A percentile compares a stretch with the other conserved stretches of the same genome.
Conservation (phyloP, 371 early-diverging fungal genomes). For the Mortierella sp. region DNA sequence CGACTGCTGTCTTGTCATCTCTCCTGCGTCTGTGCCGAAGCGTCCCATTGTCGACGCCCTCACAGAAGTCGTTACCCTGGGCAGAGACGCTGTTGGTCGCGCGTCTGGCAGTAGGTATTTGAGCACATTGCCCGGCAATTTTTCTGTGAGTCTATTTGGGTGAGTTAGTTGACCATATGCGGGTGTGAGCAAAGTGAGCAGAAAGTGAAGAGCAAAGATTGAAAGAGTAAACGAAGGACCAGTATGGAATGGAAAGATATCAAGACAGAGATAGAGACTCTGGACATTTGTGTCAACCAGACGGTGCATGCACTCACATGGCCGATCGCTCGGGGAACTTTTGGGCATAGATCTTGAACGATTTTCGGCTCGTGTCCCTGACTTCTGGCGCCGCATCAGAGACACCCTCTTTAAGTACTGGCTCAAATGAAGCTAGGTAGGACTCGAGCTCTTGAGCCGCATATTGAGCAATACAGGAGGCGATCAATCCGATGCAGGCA, state of each 20-base stretch:
- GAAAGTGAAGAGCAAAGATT: no score
- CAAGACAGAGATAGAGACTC: not conserved
- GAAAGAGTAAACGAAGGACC: no score
- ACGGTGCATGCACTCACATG: slow-evolving; percentile 23
- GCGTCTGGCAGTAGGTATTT: slow-evolving; percentile 47
- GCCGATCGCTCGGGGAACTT: slow-evolving; percentile 57
- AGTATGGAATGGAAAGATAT: no score
- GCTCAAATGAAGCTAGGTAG: slow-evolving; percentile 55
- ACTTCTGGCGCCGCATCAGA: slow-evolving; percentile 66
- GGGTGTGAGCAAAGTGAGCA: not conserved
- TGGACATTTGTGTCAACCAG: not conserved
- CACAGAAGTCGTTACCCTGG: not conserved
- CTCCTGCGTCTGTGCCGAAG: slow-evolving; percentile 23
- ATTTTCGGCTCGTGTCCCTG: slow-evolving; percentile 56
- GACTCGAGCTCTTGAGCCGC: slow-evolving; percentile 54
- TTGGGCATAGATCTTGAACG: slow-evolving; percentile 58
- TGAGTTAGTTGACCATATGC: not conserved
- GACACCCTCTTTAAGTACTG: slow-evolving; percentile 59
- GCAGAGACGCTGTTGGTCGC: slow-evolving; percentile 19
- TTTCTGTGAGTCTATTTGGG: slow-evolving; percentile 23
- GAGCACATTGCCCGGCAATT: slow-evolving; percentile 41
- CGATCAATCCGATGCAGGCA: slow-evolving; percentile 58
- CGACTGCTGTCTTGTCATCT: slow-evolving; percentile 31
- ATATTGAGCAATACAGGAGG: slow-evolving; percentile 56
- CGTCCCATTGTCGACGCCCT: slow-evolving; percentile 14